Evolutionary conservation across 2,329 filamentous ascomycete species (phyloP).

Genomic region (Colletotrichum plurivorum): DNA sequence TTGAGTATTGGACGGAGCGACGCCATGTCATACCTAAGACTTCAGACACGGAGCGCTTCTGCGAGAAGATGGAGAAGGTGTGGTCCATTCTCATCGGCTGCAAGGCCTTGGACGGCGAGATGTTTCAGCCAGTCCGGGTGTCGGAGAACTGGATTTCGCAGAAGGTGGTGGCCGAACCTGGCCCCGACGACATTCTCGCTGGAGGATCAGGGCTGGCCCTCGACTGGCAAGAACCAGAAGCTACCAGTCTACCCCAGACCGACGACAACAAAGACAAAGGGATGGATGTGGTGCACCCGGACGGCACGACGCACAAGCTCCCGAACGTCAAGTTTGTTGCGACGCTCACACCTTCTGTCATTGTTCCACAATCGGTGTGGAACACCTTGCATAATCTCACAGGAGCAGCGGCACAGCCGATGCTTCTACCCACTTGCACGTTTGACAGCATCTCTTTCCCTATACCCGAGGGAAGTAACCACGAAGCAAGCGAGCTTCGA

Average conservation of each 20-base stretch:
- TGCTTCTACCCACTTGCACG: conserved; percentile 58
- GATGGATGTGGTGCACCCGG: conserved; percentile 67
- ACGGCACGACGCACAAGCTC: conserved; percentile 64
- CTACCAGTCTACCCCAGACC: conserved; percentile 68
- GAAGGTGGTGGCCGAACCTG: conserved; percentile 67
- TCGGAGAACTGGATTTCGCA: conserved; percentile 82
- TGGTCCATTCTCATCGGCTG: conserved; percentile 81
- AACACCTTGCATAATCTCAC: conserved; percentile 73
- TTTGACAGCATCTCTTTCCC: conserved; percentile 74
- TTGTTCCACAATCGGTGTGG: conserved; percentile 76
- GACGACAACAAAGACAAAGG: conserved; percentile 63
- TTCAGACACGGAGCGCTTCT: conserved; percentile 53
- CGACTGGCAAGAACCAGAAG: conserved; percentile 82
- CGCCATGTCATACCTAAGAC: conserved; percentile 60
- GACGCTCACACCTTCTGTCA: conserved; percentile 80
- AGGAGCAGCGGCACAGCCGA: conserved; percentile 58
- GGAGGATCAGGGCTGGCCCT: conserved; percentile 58
- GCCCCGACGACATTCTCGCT: conserved; percentile 57
- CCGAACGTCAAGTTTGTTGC: conserved; percentile 83
- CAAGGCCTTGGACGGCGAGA: conserved; percentile 59
- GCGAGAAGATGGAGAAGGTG: conserved; percentile 61
- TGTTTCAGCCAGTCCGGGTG: conserved; percentile 75
- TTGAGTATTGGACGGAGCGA: conserved; percentile 84
- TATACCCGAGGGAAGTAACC: conserved; percentile 60
- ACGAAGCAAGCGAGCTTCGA: conserved; percentile 71